Evolutionary conservation across 305 asterid species (phyloP).

Genomic region (Fraxinus sp.): DNA sequence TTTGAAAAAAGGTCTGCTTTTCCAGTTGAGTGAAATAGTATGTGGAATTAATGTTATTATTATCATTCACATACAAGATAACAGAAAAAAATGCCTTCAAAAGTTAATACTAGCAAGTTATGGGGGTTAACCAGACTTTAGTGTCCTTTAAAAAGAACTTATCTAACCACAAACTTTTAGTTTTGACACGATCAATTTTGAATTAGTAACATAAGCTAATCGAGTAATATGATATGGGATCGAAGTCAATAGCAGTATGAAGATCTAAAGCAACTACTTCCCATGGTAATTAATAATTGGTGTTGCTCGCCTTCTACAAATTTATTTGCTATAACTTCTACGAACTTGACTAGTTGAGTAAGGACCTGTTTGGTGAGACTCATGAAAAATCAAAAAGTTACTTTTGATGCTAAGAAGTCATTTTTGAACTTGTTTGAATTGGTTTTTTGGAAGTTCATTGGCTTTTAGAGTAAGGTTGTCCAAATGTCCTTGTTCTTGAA

Average conservation of each 20-base stretch:
- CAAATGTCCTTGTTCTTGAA: no score
- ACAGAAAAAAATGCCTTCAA: background rate
- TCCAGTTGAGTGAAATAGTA: background rate
- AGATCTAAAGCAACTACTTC: background rate
- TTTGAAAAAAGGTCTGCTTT: background rate
- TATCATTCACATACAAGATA: background rate
- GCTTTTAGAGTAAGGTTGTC: no score
- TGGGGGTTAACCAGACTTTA: background rate
- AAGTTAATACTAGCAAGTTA: background rate
- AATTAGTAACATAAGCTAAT: background rate
- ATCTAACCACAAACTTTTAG: background rate
- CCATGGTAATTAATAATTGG: background rate
- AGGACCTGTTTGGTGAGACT: no score
- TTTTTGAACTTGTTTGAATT: background rate
- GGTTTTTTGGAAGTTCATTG: background rate
- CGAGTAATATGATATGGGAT: background rate
- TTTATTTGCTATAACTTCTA: background rate
- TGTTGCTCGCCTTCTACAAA: background rate
- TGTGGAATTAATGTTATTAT: background rate
- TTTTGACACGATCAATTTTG: background rate
- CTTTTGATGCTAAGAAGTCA: background rate
- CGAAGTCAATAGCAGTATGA: background rate
- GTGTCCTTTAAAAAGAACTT: background rate
- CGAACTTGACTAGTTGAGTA: background rate
- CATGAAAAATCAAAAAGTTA: background rate